Conservation (phyloP, 768 basidiomycete genomes). For the Cyclocybe cylindracea region DNA sequence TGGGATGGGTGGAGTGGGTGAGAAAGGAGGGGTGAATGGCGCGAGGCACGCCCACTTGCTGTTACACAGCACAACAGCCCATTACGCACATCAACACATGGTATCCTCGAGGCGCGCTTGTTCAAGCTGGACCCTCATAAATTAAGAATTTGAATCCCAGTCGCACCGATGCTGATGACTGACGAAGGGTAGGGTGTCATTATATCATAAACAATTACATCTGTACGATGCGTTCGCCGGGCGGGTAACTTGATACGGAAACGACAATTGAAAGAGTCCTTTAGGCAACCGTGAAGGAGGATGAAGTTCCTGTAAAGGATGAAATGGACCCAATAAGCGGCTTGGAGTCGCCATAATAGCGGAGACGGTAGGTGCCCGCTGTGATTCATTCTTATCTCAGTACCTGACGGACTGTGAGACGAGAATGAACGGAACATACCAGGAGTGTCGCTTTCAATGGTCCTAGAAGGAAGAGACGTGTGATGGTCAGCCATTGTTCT, state of each 20-base stretch:
- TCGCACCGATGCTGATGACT: neutral
- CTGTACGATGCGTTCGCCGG: neutral
- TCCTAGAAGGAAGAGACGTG: conserved; percentile 15
- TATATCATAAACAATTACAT: neutral
- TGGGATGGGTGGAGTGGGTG: conserved; percentile 3
- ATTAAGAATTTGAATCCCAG: neutral
- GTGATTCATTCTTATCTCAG: conserved; percentile 9
- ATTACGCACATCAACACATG: conserved; percentile 30
- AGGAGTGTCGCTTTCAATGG: conserved; percentile 48
- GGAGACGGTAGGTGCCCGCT: conserved; percentile 73
- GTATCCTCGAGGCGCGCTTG: conserved; percentile 35
- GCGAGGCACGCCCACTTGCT: conserved; percentile 7
- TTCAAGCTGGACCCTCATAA: conserved; percentile 8
- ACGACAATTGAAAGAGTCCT: neutral
- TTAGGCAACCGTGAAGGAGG: conserved; percentile 53
- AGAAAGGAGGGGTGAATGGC: neutral
- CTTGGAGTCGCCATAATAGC: conserved; percentile 80
- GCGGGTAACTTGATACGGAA: neutral
- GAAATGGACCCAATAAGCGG: conserved; percentile 61
- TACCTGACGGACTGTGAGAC: conserved; percentile 7
- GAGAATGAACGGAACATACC: conserved; percentile 34
- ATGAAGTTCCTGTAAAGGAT: conserved; percentile 63
- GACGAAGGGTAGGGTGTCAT: neutral
- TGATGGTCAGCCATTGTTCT: conserved; percentile 1
- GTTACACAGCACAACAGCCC: conserved; percentile 5